These are phyloP conservation scores for Suillus weaverae DNA, from an alignment of 768 basidiomycete genomes.

Conservation along the genomic window DNA sequence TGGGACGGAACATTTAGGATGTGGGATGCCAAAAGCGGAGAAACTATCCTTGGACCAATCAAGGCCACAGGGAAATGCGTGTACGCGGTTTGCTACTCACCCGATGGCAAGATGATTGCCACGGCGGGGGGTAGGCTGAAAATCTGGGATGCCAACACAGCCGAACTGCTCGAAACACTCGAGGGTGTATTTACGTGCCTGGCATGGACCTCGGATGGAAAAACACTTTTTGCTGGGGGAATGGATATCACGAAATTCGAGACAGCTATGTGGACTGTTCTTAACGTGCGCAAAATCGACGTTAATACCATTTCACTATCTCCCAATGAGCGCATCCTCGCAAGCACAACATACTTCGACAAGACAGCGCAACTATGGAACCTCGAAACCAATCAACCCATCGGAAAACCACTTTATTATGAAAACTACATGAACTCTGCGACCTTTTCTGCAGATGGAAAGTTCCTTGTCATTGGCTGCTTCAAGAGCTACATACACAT, in stretches of 20 bases:
- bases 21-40: too few relatives aligned
- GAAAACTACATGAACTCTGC: not conserved
- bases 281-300: not conserved
- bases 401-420: not conserved
- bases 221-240: not conserved
- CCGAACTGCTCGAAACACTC: too few relatives aligned
- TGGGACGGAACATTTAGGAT: too few relatives aligned
- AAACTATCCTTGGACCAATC: too few relatives aligned
- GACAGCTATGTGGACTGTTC: not conserved
- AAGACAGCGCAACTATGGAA: not conserved
- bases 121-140: too few relatives aligned
- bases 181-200: not conserved
- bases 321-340: not conserved
- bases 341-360: not conserved
- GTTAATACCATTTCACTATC: not conserved
- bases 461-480: not conserved
- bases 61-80: too few relatives aligned
- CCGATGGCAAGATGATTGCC: too few relatives aligned
- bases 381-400: not conserved
- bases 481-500: not conserved
- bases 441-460: not conserved
- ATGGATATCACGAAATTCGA: not conserved
- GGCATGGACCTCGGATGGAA: not conserved
- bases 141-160: too few relatives aligned
- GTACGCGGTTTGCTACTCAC: too few relatives aligned